phyloP scores from a whole-genome alignment of 2,329 filamentous ascomycete species.

The Penicillium sp. region DNA sequence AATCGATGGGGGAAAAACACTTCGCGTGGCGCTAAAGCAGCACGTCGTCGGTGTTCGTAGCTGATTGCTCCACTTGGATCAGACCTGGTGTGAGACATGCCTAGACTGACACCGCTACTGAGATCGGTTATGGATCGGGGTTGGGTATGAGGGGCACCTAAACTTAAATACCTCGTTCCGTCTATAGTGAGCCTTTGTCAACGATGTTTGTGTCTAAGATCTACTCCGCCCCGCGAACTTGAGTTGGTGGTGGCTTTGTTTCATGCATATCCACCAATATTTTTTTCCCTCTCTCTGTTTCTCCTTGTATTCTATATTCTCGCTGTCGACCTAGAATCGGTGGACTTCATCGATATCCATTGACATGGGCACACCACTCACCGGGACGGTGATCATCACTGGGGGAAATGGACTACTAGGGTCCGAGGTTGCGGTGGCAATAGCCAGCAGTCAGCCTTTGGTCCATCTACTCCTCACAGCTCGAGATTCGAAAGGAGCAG shows the following conservation, averaged over 20 bases:
- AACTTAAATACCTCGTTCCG: constrained; percentile 8
- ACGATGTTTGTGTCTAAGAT: neutral
- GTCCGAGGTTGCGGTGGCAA: constrained; percentile 33
- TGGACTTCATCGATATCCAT: neutral
- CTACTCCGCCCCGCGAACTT: too few relatives aligned
- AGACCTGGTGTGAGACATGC: constrained; percentile 1
- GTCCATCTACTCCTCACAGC: constrained; percentile 31
- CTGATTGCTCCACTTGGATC: constrained; percentile 18
- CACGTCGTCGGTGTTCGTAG: constrained; percentile 8
- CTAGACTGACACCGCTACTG: constrained; percentile 11
- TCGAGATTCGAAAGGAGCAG: constrained; percentile 28
- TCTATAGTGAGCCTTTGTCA: constrained; percentile 10
- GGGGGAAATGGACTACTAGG: constrained; percentile 33
- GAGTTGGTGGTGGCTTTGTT: too few relatives aligned
- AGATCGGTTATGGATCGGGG: constrained; percentile 11
- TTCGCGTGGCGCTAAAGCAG: constrained; percentile 10
- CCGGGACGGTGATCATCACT: constrained; percentile 36
- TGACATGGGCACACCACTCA: constrained; percentile 32
- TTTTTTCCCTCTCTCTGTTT: neutral
- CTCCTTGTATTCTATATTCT: constrained; percentile 1
- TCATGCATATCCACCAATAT: too few relatives aligned
- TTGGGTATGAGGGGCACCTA: constrained; percentile 9
- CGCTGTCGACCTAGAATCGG: neutral
- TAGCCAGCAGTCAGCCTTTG: constrained; percentile 35
- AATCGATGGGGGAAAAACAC: too few relatives aligned